phyloP scores from a whole-genome alignment of 2,329 filamentous ascomycete genomes.

The Salinomyces thailandicus region DNA sequence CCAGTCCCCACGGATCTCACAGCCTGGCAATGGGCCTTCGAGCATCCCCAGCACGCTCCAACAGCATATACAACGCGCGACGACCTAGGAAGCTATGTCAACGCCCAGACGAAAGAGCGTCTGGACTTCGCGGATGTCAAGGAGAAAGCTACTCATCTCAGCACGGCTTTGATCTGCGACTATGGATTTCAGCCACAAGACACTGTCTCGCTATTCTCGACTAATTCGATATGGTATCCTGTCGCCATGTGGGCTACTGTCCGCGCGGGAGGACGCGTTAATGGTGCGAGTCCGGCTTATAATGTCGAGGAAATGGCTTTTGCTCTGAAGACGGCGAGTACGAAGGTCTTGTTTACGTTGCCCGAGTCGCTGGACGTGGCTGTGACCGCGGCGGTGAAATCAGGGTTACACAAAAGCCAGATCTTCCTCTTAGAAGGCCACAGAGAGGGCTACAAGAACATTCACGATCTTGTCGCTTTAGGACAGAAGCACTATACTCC shows the following conservation, averaged over 20 bases:
- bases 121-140: slow-evolving; percentile 48
- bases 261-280: slow-evolving; percentile 42
- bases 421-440: slow-evolving; percentile 47
- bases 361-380: slow-evolving; percentile 44
- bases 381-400: slow-evolving; percentile 40
- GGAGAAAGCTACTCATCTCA: slow-evolving; percentile 45
- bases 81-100: slow-evolving; percentile 41
- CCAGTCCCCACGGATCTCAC: slow-evolving; percentile 44
- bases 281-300: slow-evolving; percentile 53
- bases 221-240: slow-evolving; percentile 57
- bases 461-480: slow-evolving; percentile 33
- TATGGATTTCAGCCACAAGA: slow-evolving; percentile 45
- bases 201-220: slow-evolving; percentile 49
- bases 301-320: slow-evolving; percentile 56
- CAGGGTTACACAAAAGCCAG: slow-evolving; percentile 39
- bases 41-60: slow-evolving; percentile 41
- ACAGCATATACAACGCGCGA: slow-evolving; percentile 26
- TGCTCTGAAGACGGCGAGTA: slow-evolving; percentile 46
- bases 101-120: slow-evolving; percentile 48
- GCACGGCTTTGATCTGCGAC: slow-evolving; percentile 46
- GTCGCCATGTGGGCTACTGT: slow-evolving; percentile 50
- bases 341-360: slow-evolving; percentile 48
- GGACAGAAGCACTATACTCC: slow-evolving; percentile 30
- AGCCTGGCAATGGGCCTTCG: slow-evolving; percentile 52
- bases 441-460: slow-evolving; percentile 36